phyloP scores from a whole-genome alignment of 2,329 filamentous ascomycete species.

The Diaporthe eres region DNA sequence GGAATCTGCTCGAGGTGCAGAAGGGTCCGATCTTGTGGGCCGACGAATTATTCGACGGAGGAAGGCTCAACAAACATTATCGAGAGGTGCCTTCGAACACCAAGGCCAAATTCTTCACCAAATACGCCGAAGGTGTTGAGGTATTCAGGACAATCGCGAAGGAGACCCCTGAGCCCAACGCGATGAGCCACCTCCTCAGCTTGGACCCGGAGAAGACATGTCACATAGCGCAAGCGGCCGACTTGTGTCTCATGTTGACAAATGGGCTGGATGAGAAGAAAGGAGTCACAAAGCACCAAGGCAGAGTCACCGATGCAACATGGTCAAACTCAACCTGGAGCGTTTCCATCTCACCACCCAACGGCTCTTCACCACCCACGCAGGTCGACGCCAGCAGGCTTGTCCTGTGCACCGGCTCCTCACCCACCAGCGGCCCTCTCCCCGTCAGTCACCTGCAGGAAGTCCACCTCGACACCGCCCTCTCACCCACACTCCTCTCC shows the following conservation, averaged over 20 bases:
- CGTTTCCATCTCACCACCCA: slow-evolving; percentile 34
- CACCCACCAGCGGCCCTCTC: slow-evolving; percentile 60
- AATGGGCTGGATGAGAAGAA: slow-evolving; percentile 58
- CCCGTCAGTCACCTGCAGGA: slow-evolving; percentile 54
- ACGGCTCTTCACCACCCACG: slow-evolving; percentile 45
- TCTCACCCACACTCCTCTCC: slow-evolving; percentile 66
- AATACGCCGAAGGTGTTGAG: slow-evolving; percentile 67
- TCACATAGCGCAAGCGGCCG: slow-evolving; percentile 68
- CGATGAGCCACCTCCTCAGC: slow-evolving; percentile 65
- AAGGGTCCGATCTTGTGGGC: slow-evolving; percentile 69
- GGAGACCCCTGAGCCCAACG: slow-evolving; percentile 63
- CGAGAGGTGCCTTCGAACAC: slow-evolving; percentile 75
- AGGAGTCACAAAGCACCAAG: slow-evolving; percentile 55
- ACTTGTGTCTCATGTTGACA: slow-evolving; percentile 63
- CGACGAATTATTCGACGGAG: slow-evolving; percentile 68
- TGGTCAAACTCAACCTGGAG: slow-evolving; percentile 46
- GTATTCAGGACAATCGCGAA: slow-evolving; percentile 67
- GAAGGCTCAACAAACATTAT: slow-evolving; percentile 67
- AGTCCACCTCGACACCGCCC: slow-evolving; percentile 66
- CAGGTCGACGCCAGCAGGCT: slow-evolving; percentile 58
- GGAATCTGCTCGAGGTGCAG: slow-evolving; percentile 70
- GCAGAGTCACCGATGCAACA: slow-evolving; percentile 55
- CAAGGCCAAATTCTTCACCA: slow-evolving; percentile 71
- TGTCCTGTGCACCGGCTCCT: slow-evolving; percentile 72
- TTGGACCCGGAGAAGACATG: slow-evolving; percentile 71